Evolutionary conservation across 768 basidiomycete genomes (phyloP), one percentile per base, ranked within the genome.

Genomic region (Erythrobasidium yunnanense): DNA sequence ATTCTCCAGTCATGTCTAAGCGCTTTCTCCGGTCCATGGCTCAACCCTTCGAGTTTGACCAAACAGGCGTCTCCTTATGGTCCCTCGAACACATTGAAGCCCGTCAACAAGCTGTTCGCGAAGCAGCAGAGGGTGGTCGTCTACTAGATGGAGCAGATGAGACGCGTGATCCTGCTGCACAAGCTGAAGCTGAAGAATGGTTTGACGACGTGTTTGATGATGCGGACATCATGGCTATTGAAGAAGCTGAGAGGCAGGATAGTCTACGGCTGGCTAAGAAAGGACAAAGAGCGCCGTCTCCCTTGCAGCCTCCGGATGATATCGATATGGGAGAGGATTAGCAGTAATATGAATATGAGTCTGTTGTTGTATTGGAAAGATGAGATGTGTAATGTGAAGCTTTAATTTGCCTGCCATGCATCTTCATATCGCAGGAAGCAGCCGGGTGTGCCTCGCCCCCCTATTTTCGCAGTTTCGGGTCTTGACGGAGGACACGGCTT

Each of bases 1-100:
- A 11, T 11, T n/a, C 38, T n/a, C 11, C 54, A 58, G 90, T 89
- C 2, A 78, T 95, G 58, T 90, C 91, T 62, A 95, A 97, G 77
- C 79, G 90, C 30, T 99, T 99, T 78, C 92, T 99, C 84, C 85
- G 95, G 6, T 87, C 87, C n/a, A 99, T 99, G 73, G 96, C 93
- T 13, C 95, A 99, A 78, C 93, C 92, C 73, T 88, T 88, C 50
- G 91, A 91, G 69, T 92, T 96, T 77, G 90, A 91, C 72, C 87
- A 88, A 76, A 96, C 92, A 1, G 91, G 92, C 0, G 79, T 96
- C 30, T 92, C 89, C 18, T 79, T 97, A 35, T 99, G 95, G 95
- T 89, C 90, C 20, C 77, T 97, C 35, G 88, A 90, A 72, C 88
- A 97, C 75, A 81, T 99, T 15, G 82, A 89, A 72, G 86, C 84